Evolutionary conservation across 2,329 filamentous ascomycete species (phyloP), one percentile per base, ranked within the genome.

Genomic region (Apiospora hydei): DNA sequence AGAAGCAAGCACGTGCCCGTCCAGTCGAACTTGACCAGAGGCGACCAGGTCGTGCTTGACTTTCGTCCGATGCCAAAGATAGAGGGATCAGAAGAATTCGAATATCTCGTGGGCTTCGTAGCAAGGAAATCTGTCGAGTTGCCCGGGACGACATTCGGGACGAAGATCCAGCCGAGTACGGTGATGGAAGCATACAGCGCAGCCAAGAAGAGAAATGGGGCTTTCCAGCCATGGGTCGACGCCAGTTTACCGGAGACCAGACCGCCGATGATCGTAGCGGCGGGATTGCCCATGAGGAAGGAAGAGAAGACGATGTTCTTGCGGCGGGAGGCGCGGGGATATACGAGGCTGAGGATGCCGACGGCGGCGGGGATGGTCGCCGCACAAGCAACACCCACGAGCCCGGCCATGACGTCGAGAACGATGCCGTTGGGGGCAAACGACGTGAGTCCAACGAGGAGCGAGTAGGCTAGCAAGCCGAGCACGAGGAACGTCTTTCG

Each of bases 261-360:
- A 24, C 80, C 79, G 11, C 80, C 80, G 34, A 82, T 76, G 34
- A 82, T 78, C 5, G 79, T 80, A 4, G 79, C 79, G 14, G 77
- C 75, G 13, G 79, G 78, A 1, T 78, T 81, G 16, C 80, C 80
- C 77, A 80, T 80, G 43, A 81, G 76, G 70, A 82, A 80, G 38
- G 80, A 78, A 2, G 79, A 79, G 68, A 81, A 81, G 21, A 79
- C 78, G 49, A 80, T 72, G 61, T 80, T 81, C 70, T 78, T 79
- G 46, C 80, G 79, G 16, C 78, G 79, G 10, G 79, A 81, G 14
- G 79, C 74, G 13, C 74, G 71, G 14, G 78, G 77, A 69, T 81
- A 82, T 2, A 77, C 75, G 5, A 80, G 74, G 61, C 78, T 80
- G 67, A 82, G 72, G 24, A 82, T 76, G 4, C 80, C 78, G 34